Percentiles rank a stretch among this genome's conserved stretches.
These are phyloP conservation scores for Begonia loranthoides DNA, from an alignment of 306 rosid species.

Conservation along the genomic window DNA sequence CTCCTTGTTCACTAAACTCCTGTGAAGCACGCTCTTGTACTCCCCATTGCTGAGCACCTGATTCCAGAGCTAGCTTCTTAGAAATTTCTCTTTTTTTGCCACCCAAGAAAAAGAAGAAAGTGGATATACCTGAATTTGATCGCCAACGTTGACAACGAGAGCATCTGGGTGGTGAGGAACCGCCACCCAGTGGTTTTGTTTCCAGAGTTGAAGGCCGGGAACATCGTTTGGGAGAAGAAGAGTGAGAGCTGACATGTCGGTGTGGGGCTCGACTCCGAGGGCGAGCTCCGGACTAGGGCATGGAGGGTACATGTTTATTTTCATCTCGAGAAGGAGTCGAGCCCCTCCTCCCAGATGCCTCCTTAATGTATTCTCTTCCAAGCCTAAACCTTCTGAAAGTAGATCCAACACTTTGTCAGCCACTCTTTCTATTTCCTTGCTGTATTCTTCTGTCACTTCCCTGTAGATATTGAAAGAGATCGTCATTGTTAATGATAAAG, in stretches of 20 bases:
- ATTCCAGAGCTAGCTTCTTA: background rate
- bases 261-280: constrained; percentile 64
- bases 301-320: constrained; percentile 65
- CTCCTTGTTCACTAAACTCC: constrained; percentile 61
- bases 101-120: no score
- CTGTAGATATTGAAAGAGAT: no score
- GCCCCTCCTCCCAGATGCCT: constrained; percentile 25
- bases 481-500: background rate
- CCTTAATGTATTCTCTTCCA: constrained; percentile 28
- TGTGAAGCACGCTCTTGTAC: constrained; percentile 47
- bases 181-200: constrained; percentile 32
- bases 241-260: constrained; percentile 63
- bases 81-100: no score
- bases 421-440: constrained; percentile 26
- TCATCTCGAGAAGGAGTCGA: constrained; percentile 48
- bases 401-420: constrained; percentile 25
- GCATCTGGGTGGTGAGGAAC: constrained; percentile 29
- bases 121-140: constrained; percentile 58
- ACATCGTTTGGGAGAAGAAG: constrained; percentile 41
- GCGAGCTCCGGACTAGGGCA: constrained; percentile 62
- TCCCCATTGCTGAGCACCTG: constrained; percentile 56
- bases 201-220: constrained; percentile 53
- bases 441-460: constrained; percentile 38
- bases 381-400: constrained; percentile 39
- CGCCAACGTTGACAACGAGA: constrained; percentile 43